Conservation (phyloP, 2,329 filamentous ascomycete species). For the Clonostachys rosea region DNA sequence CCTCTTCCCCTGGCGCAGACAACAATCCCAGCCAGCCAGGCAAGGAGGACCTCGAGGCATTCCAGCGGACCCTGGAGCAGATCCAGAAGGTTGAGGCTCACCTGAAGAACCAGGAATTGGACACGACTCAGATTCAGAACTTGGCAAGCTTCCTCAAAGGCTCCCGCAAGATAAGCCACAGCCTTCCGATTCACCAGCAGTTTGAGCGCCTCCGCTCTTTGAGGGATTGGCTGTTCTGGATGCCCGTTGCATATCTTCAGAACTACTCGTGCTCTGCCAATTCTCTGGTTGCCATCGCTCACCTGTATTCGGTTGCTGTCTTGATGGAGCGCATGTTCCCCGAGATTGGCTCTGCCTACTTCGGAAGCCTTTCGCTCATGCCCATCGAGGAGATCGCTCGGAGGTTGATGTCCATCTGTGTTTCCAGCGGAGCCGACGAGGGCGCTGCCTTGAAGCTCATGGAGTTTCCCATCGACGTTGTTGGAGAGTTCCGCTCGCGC, state of each 20-base stretch:
- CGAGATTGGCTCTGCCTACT: conserved; percentile 85
- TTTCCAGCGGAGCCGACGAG: conserved; percentile 50
- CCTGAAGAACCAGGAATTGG: conserved; percentile 56
- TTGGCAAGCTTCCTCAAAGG: conserved; percentile 69
- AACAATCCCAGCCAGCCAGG: conserved; percentile 57
- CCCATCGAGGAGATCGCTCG: conserved; percentile 85
- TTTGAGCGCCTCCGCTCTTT: conserved; percentile 87
- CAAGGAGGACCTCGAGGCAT: conserved; percentile 66
- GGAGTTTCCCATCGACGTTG: conserved; percentile 67
- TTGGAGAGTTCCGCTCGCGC: conserved; percentile 62
- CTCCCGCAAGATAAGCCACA: conserved; percentile 65
- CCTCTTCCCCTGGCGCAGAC: conserved; percentile 56
- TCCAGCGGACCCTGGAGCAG: conserved; percentile 63
- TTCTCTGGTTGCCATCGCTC: conserved; percentile 77
- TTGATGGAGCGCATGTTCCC: conserved; percentile 88
- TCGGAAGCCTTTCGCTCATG: conserved; percentile 71
- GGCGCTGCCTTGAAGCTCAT: conserved; percentile 61
- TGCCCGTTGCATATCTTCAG: conserved; percentile 80
- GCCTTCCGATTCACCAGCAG: conserved; percentile 72
- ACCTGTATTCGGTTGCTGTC: conserved; percentile 87
- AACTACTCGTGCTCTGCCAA: conserved; percentile 70
- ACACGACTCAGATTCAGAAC: conserved; percentile 64
- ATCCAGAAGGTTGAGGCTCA: conserved; percentile 64
- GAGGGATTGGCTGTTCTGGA: conserved; percentile 92
- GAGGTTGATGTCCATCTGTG: conserved; percentile 65